Conservation (phyloP, 306 rosid genomes). For the Mimosa pudica region DNA sequence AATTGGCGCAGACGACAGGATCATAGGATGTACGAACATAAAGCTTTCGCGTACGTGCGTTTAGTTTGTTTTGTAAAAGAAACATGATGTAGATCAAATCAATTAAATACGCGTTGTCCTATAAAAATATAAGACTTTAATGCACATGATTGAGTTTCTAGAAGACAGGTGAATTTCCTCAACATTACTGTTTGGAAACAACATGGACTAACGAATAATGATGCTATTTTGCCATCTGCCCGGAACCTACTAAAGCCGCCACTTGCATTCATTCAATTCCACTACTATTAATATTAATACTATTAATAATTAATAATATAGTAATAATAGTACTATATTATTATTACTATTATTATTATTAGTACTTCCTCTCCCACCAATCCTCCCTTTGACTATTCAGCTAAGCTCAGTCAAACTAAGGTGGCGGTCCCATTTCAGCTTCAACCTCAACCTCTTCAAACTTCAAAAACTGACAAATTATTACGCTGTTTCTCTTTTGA, state of each 20-base stretch:
- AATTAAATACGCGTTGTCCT: no score
- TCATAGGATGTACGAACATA: no score
- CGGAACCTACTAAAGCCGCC: neutral
- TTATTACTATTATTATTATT: no score
- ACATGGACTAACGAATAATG: neutral
- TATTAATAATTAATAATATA: no score
- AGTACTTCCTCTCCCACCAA: neutral
- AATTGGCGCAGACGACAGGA: no score
- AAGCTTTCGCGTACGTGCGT: no score
- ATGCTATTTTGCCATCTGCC: neutral
- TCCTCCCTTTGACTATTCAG: neutral
- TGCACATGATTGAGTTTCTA: neutral
- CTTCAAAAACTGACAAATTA: no score
- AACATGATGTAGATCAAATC: no score
- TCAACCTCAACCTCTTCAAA: conserved; percentile 17
- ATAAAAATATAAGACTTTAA: no score
- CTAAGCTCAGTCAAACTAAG: conserved; percentile 50
- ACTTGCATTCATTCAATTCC: neutral
- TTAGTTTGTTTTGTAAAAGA: no score
- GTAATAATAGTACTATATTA: no score
- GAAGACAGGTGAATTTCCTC: neutral
- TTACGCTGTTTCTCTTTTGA: no score
- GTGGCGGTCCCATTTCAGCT: conserved; percentile 19
- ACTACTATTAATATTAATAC: neutral
- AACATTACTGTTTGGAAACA: neutral